Percentiles rank a stretch among this genome's conserved stretches.
Conservation (phyloP, 2,329 filamentous ascomycete species). For the Davidsoniella neocaledoniae region DNA sequence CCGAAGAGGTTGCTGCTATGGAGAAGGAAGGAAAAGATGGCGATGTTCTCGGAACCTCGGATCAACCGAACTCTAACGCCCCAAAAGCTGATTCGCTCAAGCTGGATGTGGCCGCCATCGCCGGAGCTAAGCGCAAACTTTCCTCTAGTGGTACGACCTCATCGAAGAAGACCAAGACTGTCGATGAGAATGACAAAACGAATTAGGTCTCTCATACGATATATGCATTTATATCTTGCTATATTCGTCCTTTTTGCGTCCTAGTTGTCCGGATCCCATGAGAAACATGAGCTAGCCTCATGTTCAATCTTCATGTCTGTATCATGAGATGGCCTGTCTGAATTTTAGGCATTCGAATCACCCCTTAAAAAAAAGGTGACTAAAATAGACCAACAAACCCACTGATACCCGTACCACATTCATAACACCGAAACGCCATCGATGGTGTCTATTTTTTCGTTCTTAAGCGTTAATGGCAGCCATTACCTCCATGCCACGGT, state of each 20-base stretch:
- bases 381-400: too few species aligned
- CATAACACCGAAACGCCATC: too few species aligned
- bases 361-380: too few species aligned
- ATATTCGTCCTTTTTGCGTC: constrained; percentile 10
- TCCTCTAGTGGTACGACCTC: constrained; percentile 30
- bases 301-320: too few species aligned
- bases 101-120: constrained; percentile 16
- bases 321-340: too few species aligned
- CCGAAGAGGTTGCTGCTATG: constrained; percentile 69
- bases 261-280: background rate
- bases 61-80: constrained; percentile 13
- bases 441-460: too few species aligned
- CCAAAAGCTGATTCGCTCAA: constrained; percentile 14
- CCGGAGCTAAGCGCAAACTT: constrained; percentile 44
- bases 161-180: constrained; percentile 42
- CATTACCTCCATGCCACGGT: too few species aligned
- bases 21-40: constrained; percentile 22
- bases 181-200: constrained; percentile 17
- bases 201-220: background rate
- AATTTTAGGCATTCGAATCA: too few species aligned
- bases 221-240: constrained; percentile 12
- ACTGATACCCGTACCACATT: too few species aligned
- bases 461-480: too few species aligned
- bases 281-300: too few species aligned
- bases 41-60: constrained; percentile 20